Evolutionary conservation across 192 early-diverging fungal genomes (phyloP).

Genomic region (Coemansia sp.): DNA sequence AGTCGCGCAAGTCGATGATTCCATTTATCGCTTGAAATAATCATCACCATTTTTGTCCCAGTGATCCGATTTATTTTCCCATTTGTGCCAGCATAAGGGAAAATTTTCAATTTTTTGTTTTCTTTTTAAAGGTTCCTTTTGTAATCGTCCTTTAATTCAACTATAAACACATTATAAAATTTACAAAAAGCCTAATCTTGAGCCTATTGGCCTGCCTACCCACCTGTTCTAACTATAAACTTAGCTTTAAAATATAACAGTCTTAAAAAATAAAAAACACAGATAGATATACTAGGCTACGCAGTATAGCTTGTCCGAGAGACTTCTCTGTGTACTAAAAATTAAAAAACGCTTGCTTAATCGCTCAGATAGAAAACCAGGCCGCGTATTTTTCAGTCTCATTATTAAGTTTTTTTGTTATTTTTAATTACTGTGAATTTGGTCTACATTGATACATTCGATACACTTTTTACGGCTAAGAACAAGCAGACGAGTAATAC

Average conservation of each 20-base stretch:
- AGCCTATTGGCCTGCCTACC: no score
- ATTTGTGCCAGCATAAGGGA: no score
- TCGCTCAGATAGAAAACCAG: neutral
- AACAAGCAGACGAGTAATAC: neutral
- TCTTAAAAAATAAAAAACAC: no score
- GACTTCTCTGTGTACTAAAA: conserved; percentile 9
- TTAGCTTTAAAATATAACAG: no score
- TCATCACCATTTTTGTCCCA: conserved; percentile 16
- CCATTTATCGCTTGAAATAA: conserved; percentile 65
- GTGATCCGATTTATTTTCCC: neutral
- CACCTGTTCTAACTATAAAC: no score
- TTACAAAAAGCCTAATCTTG: no score
- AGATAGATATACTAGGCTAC: no score
- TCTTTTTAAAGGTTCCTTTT: neutral
- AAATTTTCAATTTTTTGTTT: no score
- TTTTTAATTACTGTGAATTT: neutral
- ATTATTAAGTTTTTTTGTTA: neutral
- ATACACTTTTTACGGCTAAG: neutral
- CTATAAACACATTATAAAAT: no score
- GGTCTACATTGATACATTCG: neutral
- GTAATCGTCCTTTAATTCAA: neutral
- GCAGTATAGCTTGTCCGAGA: no score
- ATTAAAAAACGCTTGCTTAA: neutral
- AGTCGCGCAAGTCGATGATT: conserved; percentile 75
- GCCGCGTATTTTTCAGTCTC: neutral